phyloP scores from a whole-genome alignment of 2,329 filamentous ascomycete species.

The Cytospora piceicola region DNA sequence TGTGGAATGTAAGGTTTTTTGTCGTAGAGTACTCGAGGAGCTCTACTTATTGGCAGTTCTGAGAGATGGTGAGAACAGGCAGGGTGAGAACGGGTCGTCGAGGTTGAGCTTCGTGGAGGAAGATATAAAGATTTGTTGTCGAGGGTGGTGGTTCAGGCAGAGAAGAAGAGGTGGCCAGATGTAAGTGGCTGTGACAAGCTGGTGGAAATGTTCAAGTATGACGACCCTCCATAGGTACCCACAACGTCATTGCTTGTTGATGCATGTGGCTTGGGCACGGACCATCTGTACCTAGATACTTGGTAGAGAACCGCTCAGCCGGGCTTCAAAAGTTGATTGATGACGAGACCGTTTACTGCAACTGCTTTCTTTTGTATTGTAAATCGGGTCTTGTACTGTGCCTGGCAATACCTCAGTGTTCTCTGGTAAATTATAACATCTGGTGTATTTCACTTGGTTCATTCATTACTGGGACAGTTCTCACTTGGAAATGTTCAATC shows the following conservation, averaged over 20 bases:
- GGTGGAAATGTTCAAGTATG: slow-evolving; percentile 20
- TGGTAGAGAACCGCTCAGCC: not conserved
- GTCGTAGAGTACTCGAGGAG: not conserved
- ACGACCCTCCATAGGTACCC: slow-evolving; percentile 11
- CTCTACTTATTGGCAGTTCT: not conserved
- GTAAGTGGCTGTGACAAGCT: slow-evolving; percentile 19
- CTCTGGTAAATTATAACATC: not conserved
- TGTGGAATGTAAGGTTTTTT: not conserved
- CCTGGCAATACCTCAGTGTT: not conserved
- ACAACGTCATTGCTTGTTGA: slow-evolving; percentile 29
- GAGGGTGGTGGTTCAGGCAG: not conserved
- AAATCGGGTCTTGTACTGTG: not conserved
- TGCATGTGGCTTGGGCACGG: not conserved
- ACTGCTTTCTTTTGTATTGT: not conserved
- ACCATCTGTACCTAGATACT: not conserved
- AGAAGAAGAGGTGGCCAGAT: slow-evolving; percentile 30
- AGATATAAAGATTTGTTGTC: not conserved
- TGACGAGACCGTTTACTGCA: not conserved
- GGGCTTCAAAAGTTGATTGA: not conserved
- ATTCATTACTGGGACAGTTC: not conserved
- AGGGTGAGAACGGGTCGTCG: not conserved
- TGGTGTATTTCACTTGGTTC: not conserved
- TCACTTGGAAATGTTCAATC: not conserved
- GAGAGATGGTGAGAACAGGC: slow-evolving; percentile 5
- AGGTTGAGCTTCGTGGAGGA: slow-evolving; percentile 3